Conservation (phyloP, 1,139 yeast genomes). For the Blastobotrys capitulatus region DNA sequence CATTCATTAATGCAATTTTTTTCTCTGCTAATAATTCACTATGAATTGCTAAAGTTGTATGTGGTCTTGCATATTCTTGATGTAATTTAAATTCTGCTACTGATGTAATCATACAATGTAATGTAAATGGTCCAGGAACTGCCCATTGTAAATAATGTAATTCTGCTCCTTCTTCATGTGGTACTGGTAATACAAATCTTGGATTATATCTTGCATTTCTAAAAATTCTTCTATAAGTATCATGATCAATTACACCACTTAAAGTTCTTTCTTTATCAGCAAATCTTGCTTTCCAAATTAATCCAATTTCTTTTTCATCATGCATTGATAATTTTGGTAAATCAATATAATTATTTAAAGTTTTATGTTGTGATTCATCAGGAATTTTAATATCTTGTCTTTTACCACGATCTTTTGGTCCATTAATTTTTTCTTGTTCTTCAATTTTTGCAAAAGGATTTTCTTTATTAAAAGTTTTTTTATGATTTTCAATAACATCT, state of each 20-base stretch:
- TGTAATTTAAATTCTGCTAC: conserved; percentile 90
- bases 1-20: conserved; percentile 78
- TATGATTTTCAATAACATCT: conserved; percentile 53
- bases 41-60: conserved; percentile 86
- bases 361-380: conserved; percentile 44
- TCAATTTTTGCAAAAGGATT: conserved; percentile 56
- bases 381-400: conserved; percentile 9
- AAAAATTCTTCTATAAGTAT: conserved; percentile 55
- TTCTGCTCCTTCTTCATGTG: conserved; percentile 55
- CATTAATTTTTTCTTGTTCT: conserved; percentile 38
- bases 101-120: conserved; percentile 88
- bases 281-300: conserved; percentile 88
- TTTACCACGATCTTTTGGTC: conserved; percentile 28
- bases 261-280: conserved; percentile 53
- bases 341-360: conserved; percentile 64
- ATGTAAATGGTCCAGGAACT: conserved; percentile 76
- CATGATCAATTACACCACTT: conserved; percentile 56
- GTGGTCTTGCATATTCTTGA: conserved; percentile 90
- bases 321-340: conserved; percentile 53
- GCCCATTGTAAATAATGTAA: conserved; percentile 94
- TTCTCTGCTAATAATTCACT: conserved; percentile 63
- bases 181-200: conserved; percentile 42
- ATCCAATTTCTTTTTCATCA: conserved; percentile 62
- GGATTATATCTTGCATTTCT: conserved; percentile 71
- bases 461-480: conserved; percentile 50